Evolutionary conservation across 805 yeast species (phyloP).

Genomic region (Ogataea pignaliae): DNA sequence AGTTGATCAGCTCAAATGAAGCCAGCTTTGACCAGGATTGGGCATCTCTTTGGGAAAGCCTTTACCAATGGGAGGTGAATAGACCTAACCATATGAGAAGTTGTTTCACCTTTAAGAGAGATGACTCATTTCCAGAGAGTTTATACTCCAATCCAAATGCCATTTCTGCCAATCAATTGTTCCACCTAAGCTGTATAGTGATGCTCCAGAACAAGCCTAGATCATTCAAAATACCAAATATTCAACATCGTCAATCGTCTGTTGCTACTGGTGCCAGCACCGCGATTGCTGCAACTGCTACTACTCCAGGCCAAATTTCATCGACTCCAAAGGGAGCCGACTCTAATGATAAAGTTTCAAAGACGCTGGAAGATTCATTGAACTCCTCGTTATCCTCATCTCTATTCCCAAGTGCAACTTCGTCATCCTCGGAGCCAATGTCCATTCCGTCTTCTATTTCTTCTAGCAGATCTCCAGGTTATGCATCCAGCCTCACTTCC

Average conservation of each 20-base stretch:
- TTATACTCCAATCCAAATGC: conserved; percentile 35
- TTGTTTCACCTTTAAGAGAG: conserved; percentile 23
- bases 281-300: not conserved
- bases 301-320: not conserved
- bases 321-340: not conserved
- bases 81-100: conserved; percentile 35
- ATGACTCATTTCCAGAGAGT: conserved; percentile 34
- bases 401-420: conserved; percentile 1
- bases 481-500: conserved; percentile 8
- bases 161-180: conserved; percentile 34
- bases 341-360: not conserved
- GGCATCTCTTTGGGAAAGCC: conserved; percentile 36
- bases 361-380: not conserved
- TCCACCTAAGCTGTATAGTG: conserved; percentile 35
- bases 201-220: conserved; percentile 38
- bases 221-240: conserved; percentile 16
- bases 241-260: no score
- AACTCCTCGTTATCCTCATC: conserved; percentile 16
- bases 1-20: conserved; percentile 26
- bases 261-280: no score
- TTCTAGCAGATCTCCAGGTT: conserved; percentile 7
- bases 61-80: conserved; percentile 34
- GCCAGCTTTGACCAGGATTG: conserved; percentile 33
- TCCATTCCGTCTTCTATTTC: conserved; percentile 2
- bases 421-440: conserved; percentile 1